Conservation (phyloP, 1,139 yeast genomes). For the Scheffersomyces titani region DNA sequence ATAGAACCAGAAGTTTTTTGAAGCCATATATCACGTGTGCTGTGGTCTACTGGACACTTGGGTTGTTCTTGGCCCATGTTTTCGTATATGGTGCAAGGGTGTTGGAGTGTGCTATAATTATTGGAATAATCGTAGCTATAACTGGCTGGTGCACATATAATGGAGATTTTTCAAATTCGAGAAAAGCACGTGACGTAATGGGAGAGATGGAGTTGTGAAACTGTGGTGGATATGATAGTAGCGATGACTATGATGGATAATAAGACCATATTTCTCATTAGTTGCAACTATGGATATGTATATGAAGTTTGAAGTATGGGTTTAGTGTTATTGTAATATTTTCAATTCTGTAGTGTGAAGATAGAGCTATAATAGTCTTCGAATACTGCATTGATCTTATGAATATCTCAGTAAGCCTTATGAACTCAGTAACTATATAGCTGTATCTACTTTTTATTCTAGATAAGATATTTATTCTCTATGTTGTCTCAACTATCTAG, state of each 20-base stretch:
- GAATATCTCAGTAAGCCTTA: not conserved
- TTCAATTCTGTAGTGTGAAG: too few relatives aligned
- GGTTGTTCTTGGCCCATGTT: conserved; percentile 23
- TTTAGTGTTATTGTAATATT: too few relatives aligned
- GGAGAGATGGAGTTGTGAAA: not conserved
- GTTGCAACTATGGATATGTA: too few relatives aligned
- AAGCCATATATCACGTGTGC: conserved; percentile 62
- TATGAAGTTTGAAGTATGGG: too few relatives aligned
- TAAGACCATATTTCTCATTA: too few relatives aligned
- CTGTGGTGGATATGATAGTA: not conserved
- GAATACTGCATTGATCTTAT: not conserved
- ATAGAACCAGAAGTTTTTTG: conserved; percentile 5
- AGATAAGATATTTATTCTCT: too few relatives aligned
- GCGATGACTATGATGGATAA: not conserved
- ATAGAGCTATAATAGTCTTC: not conserved
- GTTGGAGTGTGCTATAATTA: not conserved
- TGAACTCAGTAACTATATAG: not conserved
- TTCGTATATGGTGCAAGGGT: not conserved
- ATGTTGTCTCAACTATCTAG: not conserved
- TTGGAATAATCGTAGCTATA: not conserved
- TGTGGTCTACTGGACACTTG: conserved; percentile 69
- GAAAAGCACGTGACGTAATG: not conserved
- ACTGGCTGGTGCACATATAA: not conserved
- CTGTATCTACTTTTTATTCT: not conserved
- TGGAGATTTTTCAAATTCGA: not conserved